These are phyloP conservation scores for Thielaviopsis punctulata DNA, from an alignment of 2,329 filamentous ascomycete species.

Conservation along the genomic window DNA sequence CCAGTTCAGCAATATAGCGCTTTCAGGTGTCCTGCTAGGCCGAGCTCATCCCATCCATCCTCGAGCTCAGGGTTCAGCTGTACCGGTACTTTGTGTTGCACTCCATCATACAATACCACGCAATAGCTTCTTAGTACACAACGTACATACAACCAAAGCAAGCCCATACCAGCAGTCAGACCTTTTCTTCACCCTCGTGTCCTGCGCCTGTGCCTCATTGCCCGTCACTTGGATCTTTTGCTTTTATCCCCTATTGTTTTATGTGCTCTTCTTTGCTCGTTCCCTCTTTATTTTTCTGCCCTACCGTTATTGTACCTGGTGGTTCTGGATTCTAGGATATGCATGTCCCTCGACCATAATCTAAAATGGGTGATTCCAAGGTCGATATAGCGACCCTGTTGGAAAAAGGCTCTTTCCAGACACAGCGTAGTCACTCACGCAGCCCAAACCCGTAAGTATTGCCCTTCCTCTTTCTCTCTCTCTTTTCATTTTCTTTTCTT, in stretches of 20 bases:
- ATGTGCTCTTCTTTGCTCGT: background rate
- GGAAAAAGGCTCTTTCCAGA: constrained; percentile 7
- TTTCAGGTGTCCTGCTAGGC: too few species aligned
- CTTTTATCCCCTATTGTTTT: background rate
- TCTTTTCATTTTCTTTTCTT: background rate
- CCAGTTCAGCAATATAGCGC: background rate
- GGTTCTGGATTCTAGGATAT: background rate
- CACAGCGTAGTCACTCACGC: constrained; percentile 7
- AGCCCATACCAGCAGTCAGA: background rate
- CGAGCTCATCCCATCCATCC: background rate
- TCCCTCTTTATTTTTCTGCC: background rate
- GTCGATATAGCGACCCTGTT: constrained; percentile 8
- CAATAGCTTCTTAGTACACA: background rate
- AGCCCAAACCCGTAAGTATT: constrained; percentile 10
- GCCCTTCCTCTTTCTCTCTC: background rate
- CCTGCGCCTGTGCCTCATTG: background rate
- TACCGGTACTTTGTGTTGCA: background rate
- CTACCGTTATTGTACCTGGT: background rate
- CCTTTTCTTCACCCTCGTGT: background rate
- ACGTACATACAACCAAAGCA: background rate
- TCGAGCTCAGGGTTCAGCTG: background rate
- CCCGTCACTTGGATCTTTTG: background rate
- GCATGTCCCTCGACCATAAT: background rate
- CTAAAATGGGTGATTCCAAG: constrained; percentile 7
- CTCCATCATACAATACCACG: background rate